Percentiles rank a stretch among this genome's conserved stretches.
phyloP scores from a whole-genome alignment of 2,329 filamentous ascomycete genomes.

The Podosphaera leucotricha region DNA sequence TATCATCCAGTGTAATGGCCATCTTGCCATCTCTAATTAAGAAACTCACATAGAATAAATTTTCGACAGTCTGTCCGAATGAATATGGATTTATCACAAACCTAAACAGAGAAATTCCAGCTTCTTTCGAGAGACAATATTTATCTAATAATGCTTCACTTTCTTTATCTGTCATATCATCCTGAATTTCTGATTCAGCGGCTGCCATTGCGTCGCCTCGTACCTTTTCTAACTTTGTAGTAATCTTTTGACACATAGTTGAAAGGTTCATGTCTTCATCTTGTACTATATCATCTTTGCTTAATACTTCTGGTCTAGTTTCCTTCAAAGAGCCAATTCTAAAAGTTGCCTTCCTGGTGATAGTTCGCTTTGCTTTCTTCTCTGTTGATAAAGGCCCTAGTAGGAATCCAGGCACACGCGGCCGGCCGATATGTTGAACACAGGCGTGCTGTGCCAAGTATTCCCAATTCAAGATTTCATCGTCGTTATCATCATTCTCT shows the following conservation, averaged over 20 bases:
- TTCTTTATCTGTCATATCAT: slow-evolving; percentile 24
- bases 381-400: slow-evolving; percentile 75
- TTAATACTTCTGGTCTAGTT: slow-evolving; percentile 56
- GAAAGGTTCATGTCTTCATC: slow-evolving; percentile 63
- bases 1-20: slow-evolving; percentile 47
- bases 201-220: slow-evolving; percentile 24
- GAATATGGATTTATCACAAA: slow-evolving; percentile 79
- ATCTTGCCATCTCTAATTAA: slow-evolving; percentile 69
- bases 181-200: slow-evolving; percentile 21
- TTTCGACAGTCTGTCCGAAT: slow-evolving; percentile 89
- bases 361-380: slow-evolving; percentile 51
- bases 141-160: slow-evolving; percentile 33
- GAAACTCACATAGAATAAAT: slow-evolving; percentile 91
- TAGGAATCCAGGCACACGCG: slow-evolving; percentile 60
- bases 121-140: slow-evolving; percentile 39
- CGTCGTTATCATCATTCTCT: slow-evolving; percentile 44
- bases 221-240: slow-evolving; percentile 30
- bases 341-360: slow-evolving; percentile 43
- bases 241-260: slow-evolving; percentile 52
- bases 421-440: slow-evolving; percentile 47
- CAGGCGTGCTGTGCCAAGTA: slow-evolving; percentile 59
- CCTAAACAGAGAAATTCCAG: slow-evolving; percentile 56
- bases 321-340: slow-evolving; percentile 43
- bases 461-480: slow-evolving; percentile 67
- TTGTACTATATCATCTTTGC: slow-evolving; percentile 45